Evolutionary conservation across 2,329 filamentous ascomycete genomes (phyloP).

Genomic region (Allantophomopsis cytisporea): DNA sequence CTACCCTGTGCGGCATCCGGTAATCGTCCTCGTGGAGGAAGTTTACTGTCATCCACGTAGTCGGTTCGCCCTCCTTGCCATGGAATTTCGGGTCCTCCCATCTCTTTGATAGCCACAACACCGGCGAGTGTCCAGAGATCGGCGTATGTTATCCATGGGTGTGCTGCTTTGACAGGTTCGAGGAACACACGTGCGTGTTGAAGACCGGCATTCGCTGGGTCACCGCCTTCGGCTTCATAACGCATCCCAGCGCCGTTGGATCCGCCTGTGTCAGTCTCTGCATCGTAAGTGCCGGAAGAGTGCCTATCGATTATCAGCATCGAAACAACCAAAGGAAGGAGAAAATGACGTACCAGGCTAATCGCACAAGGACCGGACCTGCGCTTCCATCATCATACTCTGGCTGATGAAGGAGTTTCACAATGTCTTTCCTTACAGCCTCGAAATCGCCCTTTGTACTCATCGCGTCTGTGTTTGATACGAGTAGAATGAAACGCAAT

Average conservation of each 20-base stretch:
- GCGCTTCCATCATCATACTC: slow-evolving; percentile 52
- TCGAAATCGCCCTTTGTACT: slow-evolving; percentile 51
- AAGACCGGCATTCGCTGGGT: slow-evolving; percentile 51
- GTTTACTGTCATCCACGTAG: slow-evolving; percentile 43
- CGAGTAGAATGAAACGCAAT: not conserved
- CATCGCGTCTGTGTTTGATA: slow-evolving; percentile 6
- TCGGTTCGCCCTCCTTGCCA: slow-evolving; percentile 48
- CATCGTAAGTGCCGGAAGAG: slow-evolving; percentile 48
- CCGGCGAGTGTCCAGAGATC: slow-evolving; percentile 53
- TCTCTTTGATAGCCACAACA: slow-evolving; percentile 40
- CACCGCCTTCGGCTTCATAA: slow-evolving; percentile 48
- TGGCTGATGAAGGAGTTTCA: slow-evolving; percentile 39
- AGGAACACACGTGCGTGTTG: slow-evolving; percentile 50
- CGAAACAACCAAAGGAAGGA: not conserved
- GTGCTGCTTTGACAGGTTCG: slow-evolving; percentile 42
- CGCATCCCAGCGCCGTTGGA: slow-evolving; percentile 54
- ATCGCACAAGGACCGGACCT: slow-evolving; percentile 47
- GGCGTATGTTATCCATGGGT: slow-evolving; percentile 51
- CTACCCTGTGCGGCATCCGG: slow-evolving; percentile 38
- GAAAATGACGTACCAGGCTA: slow-evolving; percentile 37
- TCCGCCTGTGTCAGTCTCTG: slow-evolving; percentile 43
- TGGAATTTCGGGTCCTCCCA: slow-evolving; percentile 42
- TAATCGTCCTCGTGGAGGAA: slow-evolving; percentile 42
- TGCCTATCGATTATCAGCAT: slow-evolving; percentile 28
- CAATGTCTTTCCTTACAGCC: slow-evolving; percentile 39